A percentile compares a stretch with the other conserved stretches of the same genome.
Conservation (phyloP, 495 filamentous ascomycete species). For the Penicillium mononematosum region DNA sequence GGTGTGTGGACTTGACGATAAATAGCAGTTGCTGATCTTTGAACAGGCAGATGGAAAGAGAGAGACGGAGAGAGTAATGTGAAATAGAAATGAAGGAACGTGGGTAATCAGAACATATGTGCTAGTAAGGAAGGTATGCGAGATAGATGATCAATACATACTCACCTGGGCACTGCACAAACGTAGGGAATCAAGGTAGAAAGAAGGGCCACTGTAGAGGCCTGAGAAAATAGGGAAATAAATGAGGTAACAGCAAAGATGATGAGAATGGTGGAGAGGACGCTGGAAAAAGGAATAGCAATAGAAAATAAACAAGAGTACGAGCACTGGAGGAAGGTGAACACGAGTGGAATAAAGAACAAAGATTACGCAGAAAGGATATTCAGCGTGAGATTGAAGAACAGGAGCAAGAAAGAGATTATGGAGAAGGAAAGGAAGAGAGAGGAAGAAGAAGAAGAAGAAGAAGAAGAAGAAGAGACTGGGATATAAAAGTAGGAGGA, state of each 20-base stretch:
- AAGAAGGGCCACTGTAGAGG: neutral
- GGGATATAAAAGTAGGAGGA: neutral
- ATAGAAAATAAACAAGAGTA: neutral
- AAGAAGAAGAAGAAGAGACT: slow-evolving; percentile 3
- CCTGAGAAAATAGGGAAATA: neutral
- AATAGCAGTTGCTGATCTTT: neutral
- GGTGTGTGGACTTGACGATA: neutral
- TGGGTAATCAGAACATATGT: neutral
- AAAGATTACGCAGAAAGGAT: neutral
- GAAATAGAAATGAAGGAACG: neutral
- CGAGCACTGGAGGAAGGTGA: neutral
- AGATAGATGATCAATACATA: neutral
- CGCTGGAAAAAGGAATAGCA: neutral
- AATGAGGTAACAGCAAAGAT: neutral
- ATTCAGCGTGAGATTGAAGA: neutral
- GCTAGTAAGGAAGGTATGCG: neutral
- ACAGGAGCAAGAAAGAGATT: neutral
- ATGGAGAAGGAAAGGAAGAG: neutral
- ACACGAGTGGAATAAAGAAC: neutral
- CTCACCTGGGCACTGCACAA: neutral
- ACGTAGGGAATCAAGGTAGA: neutral
- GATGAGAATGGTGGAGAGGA: neutral
- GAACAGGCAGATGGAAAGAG: neutral
- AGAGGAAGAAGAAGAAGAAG: slow-evolving; percentile 2
- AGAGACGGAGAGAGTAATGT: neutral